Percentiles rank a stretch among this genome's conserved stretches.
phyloP scores from a whole-genome alignment of 2,329 filamentous ascomycete genomes.

The Trichoderma koningii region DNA sequence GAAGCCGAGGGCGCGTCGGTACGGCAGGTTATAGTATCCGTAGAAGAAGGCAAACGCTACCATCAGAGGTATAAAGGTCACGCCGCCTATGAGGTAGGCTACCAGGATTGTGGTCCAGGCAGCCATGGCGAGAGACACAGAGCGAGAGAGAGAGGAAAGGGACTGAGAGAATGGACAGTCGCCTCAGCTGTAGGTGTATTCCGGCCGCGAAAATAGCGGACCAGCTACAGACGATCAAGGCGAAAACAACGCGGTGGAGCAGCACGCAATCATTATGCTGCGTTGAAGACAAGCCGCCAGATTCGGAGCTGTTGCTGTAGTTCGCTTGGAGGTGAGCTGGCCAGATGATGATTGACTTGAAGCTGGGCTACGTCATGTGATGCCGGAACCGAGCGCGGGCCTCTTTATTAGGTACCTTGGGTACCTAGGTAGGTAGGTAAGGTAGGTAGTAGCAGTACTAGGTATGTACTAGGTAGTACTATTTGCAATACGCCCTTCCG shows the following conservation, averaged over 20 bases:
- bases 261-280: slow-evolving; percentile 20
- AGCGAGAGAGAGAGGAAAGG: neutral
- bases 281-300: neutral
- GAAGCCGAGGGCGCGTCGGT: slow-evolving; percentile 46
- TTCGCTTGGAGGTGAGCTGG: slow-evolving; percentile 8
- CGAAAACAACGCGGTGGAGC: slow-evolving; percentile 2
- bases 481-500: no score
- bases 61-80: slow-evolving; percentile 82
- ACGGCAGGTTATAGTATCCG: slow-evolving; percentile 68
- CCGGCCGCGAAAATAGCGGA: neutral
- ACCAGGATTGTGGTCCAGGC: slow-evolving; percentile 63
- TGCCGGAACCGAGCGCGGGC: neutral
- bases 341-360: slow-evolving; percentile 21
- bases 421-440: no score
- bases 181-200: neutral
- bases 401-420: neutral
- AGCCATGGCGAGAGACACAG: slow-evolving; percentile 41
- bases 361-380: slow-evolving; percentile 23
- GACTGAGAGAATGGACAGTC: neutral
- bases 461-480: no score
- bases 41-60: slow-evolving; percentile 63
- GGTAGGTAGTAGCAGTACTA: no score
- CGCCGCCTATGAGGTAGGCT: slow-evolving; percentile 80
- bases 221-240: slow-evolving; percentile 17
- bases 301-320: neutral